Conservation (phyloP, 129 eudicot species). For the Artemisia tridentata region DNA sequence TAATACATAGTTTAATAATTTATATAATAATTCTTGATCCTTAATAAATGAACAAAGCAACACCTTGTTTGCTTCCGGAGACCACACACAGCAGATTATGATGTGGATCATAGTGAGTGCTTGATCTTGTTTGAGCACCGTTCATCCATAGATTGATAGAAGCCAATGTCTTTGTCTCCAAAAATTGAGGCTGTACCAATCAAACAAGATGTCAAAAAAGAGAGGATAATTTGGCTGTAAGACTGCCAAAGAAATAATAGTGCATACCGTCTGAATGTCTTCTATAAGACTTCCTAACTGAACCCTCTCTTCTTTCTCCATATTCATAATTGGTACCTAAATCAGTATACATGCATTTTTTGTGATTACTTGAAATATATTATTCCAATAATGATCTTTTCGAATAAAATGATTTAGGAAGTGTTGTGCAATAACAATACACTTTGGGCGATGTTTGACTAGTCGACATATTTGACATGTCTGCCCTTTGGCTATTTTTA, state of each 20-base stretch:
- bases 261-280: conserved; percentile 65
- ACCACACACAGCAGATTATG: conserved; percentile 85
- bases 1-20: neutral
- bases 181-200: conserved; percentile 59
- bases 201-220: conserved; percentile 14
- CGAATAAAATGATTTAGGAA: neutral
- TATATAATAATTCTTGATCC: neutral
- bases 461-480: too few relatives aligned
- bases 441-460: neutral
- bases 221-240: neutral
- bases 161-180: conserved; percentile 54
- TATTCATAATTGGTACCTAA: conserved; percentile 80
- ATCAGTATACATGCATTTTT: conserved; percentile 17
- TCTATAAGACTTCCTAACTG: conserved; percentile 65
- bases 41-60: neutral
- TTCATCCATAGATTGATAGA: conserved; percentile 96
- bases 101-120: conserved; percentile 98
- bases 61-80: conserved; percentile 84
- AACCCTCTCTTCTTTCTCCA: conserved; percentile 63
- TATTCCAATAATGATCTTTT: neutral
- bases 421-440: neutral
- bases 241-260: conserved; percentile 8
- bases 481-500: neutral
- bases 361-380: neutral
- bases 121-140: conserved; percentile 63